Percentiles rank a stretch among this genome's conserved stretches.
Evolutionary conservation across 768 basidiomycete genomes (phyloP).

Genomic region (Artomyces pyxidatus): DNA sequence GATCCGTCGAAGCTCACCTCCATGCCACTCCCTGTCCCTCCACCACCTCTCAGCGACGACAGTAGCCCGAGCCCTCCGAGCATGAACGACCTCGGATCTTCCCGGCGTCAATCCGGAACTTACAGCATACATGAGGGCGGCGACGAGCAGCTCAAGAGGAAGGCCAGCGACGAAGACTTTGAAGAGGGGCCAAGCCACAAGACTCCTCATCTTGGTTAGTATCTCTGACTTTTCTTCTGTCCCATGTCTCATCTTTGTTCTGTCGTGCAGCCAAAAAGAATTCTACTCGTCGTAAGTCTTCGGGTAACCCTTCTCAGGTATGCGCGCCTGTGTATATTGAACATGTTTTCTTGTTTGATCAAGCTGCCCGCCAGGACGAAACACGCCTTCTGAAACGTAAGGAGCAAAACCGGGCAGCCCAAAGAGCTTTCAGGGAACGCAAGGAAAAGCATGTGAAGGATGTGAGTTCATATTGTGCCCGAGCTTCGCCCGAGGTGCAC

Average conservation of each 20-base stretch:
- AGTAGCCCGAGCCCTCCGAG: constrained; percentile 74
- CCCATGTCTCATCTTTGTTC: background rate
- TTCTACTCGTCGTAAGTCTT: constrained; percentile 31
- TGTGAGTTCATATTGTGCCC: too few species aligned
- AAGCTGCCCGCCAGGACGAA: constrained; percentile 46
- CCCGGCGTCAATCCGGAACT: constrained; percentile 23
- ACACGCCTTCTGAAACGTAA: constrained; percentile 78
- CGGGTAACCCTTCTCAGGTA: constrained; percentile 28
- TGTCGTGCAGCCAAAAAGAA: constrained; percentile 16
- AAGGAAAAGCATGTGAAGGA: constrained; percentile 98
- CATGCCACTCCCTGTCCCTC: constrained; percentile 42
- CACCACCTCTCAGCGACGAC: constrained; percentile 60
- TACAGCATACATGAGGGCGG: constrained; percentile 30
- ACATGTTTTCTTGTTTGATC: background rate
- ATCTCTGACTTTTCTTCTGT: background rate
- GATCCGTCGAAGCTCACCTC: constrained; percentile 53
- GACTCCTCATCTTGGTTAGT: constrained; percentile 13
- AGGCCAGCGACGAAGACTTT: constrained; percentile 56
- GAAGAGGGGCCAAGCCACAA: constrained; percentile 62
- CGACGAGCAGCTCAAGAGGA: constrained; percentile 61
- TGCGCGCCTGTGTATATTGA: constrained; percentile 1
- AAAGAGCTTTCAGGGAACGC: constrained; percentile 93
- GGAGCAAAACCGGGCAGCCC: constrained; percentile 95
- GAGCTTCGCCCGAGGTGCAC: constrained; percentile 15
- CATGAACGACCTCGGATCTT: constrained; percentile 27